Base-by-base conservation (phyloP, 768 basidiomycete genomes). In the Pulveroboletus sp. region DNA sequence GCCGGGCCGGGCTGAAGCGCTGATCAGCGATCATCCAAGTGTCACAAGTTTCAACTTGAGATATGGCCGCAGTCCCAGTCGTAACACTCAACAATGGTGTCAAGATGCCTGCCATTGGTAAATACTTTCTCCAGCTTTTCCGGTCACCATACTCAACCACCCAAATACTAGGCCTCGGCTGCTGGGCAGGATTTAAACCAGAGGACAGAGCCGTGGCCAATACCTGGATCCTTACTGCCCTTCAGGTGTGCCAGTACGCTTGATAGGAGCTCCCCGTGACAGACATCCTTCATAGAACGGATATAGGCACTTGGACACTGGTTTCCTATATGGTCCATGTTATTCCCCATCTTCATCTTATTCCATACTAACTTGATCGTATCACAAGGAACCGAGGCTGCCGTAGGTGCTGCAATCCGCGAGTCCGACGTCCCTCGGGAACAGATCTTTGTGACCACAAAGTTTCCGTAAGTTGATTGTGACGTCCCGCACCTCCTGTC, bases 361-460 rank as follows among this genome's bases (percentile, higher is more conserved):
- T 20, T 16, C 20, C 8, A 4, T 29, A 2, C 6, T 14, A 13
- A 19, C 40, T 43, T n/a, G n/a, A 36, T 47, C 19, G 13, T 11
- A 16, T 31, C 35, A 32, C 10, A 52, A 45, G 45, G 51, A 42
- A 81, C 76, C 47, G 80, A 81, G 57, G 59, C 69, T 52, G 52
- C 60, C 11, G 77, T 79, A 20, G 76, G 79, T 6, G 56, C 59
- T 25, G 78, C 74, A 3, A 70, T 82, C 36, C 64, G 71, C 12
- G 74, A 69, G 17, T 75, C 74, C 21, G 70, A 69, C 1, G 63
- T 78, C n/a, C 71, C 76, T 5, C 69, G 77, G 36, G 62, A 61
- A 20, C 68, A 76, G 25, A 64, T 80, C 33, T 80, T 72, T 58
- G 54, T 81, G 11, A 77, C 76, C 16, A 80, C 79, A 16, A 81